Percentiles rank a stretch among this genome's conserved stretches.
Conservation (phyloP, 2,329 filamentous ascomycete genomes). For the Stachybotrys elegans region DNA sequence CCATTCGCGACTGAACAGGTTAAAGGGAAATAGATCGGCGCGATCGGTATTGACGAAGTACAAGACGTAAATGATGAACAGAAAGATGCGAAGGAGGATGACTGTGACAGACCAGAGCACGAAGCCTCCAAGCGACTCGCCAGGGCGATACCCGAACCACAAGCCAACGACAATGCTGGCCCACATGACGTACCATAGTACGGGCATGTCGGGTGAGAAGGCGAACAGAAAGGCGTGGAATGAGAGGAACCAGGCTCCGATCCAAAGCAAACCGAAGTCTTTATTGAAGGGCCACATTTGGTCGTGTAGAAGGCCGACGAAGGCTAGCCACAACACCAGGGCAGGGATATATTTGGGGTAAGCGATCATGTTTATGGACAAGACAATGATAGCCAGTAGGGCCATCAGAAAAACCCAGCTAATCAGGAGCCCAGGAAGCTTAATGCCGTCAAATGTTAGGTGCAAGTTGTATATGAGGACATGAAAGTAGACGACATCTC, state of each 20-base stretch:
- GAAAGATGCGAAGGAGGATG: neutral
- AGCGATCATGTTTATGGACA: neutral
- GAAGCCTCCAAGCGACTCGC: neutral
- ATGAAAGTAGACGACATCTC: neutral
- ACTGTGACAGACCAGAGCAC: neutral
- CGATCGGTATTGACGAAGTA: neutral
- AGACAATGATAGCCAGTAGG: neutral
- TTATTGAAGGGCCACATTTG: neutral
- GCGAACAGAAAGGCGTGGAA: neutral
- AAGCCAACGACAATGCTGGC: neutral
- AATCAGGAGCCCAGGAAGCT: neutral
- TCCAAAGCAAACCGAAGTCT: neutral
- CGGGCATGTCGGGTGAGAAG: neutral
- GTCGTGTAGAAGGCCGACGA: neutral
- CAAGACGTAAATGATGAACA: neutral
- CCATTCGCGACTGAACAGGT: neutral
- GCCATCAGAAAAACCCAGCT: neutral
- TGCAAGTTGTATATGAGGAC: neutral
- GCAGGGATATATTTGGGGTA: neutral
- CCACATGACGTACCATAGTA: neutral
- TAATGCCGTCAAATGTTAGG: neutral
- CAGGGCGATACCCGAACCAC: neutral
- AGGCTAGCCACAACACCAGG: neutral
- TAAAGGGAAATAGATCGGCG: neutral
- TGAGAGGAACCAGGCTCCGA: neutral